Evolutionary conservation across 2,329 filamentous ascomycete genomes (phyloP).

Genomic region (Epichloe sylvatica): DNA sequence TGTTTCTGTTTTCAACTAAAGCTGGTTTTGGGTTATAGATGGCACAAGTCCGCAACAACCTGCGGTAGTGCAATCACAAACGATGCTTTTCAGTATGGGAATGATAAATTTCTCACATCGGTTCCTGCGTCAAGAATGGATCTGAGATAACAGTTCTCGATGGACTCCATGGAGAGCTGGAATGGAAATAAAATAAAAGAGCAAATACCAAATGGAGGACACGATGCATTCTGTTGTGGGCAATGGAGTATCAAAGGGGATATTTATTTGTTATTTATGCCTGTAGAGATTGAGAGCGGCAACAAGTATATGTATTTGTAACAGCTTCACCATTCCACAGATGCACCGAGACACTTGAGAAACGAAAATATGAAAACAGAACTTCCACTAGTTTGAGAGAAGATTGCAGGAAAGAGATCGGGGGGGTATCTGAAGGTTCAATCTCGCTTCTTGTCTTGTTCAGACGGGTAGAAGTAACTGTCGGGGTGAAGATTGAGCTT

Average conservation of each 20-base stretch:
- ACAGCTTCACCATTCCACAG: slow-evolving; percentile 9
- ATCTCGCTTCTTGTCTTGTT: no score
- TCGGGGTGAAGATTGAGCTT: no score
- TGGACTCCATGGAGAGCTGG: slow-evolving; percentile 5
- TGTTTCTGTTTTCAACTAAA: slow-evolving; percentile 11
- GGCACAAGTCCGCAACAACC: slow-evolving; percentile 2
- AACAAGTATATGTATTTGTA: slow-evolving; percentile 14
- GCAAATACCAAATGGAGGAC: background rate
- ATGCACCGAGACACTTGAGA: background rate
- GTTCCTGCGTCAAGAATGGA: background rate
- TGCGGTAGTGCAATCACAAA: background rate
- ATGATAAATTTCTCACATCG: background rate
- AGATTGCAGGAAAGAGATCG: no score
- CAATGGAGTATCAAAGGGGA: background rate
- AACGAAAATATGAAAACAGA: background rate
- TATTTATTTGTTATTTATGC: slow-evolving; percentile 7
- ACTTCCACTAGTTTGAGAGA: background rate
- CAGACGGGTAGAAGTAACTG: no score
- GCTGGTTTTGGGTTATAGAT: slow-evolving; percentile 13
- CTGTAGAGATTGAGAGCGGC: slow-evolving; percentile 12
- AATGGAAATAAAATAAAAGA: slow-evolving; percentile 6
- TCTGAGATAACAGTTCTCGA: slow-evolving; percentile 1
- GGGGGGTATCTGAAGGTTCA: no score
- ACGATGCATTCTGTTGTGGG: background rate
- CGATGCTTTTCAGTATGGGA: background rate